Base-by-base conservation (phyloP, 1,284 basidiomycete species). In the Cryptococcus hybrid region DNA sequence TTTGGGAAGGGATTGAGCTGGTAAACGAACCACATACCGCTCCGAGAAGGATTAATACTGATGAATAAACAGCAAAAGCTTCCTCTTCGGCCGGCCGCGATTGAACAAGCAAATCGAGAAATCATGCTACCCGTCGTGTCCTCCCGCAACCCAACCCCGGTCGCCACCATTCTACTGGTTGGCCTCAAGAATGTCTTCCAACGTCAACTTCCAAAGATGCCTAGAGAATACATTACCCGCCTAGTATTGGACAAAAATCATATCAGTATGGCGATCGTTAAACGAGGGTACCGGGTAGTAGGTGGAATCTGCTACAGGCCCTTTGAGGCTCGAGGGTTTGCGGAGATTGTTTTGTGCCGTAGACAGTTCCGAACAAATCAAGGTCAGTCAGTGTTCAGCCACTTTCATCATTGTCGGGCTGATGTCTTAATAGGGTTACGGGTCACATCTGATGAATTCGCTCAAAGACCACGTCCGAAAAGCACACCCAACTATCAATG, bases 321-420 rank as follows among this genome's bases (percentile, higher is more conserved):
- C 2, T 99, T 99, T 74, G 88, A 92, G 50, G 91, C 92, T 67
- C 85, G 94, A 59, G 88, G 88, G 11, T 99, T 99, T 74, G 93
- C 94, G 34, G 96, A 99, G 77, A 99, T 99, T 67, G 95, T 98
- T 3, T 78, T 99, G 98, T 75, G 96, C 96, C 0, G 97, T 96
- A 24, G 90, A 92, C 34, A 92, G 90, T 51, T 91, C 90, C 5
- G 94, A 97, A 76, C 96, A 99, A 82, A 92, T 96, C 76, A 97
- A 97, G 84, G 92, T 92, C 70, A 49, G 92, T 92, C 70, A 49
- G 81, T 67, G n/a, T 37, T 12, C 7, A 6, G 37, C 30, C 5
- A 8, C 6, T 3, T 43, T 24, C 40, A 5, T 1, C 4, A 18
- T 43, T 35, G 8, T 11, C 11, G 40, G 49, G 37, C 45, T 51